Evolutionary conservation across 495 filamentous ascomycete species (phyloP), one percentile per base, ranked within the genome.

Genomic region (Lasiosphaeria miniovina): DNA sequence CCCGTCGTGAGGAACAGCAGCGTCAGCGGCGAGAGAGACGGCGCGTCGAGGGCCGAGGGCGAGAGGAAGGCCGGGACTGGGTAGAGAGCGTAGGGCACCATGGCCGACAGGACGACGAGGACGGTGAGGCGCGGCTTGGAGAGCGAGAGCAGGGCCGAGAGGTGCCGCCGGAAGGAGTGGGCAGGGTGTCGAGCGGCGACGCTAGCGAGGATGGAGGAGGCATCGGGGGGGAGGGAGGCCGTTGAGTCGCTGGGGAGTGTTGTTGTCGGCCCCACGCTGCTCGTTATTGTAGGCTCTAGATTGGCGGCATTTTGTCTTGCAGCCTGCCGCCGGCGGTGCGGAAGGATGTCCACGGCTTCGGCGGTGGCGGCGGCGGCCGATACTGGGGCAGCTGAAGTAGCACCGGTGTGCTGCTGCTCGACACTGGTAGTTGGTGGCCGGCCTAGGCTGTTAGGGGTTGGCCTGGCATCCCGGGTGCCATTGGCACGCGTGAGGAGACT

Each of bases 121-220:
- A 96, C 88, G 12, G 92, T 93, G 46, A 98, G 85, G 48, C 95
- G 91, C 5, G 94, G 94, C 74, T 98, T 98, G 32, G 91, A 88
- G 65, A 98, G 87, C 7, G 94, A 90, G 64, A 98, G 88, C 68
- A 89, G 91, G 40, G 91, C 86, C n/a, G 92, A 89, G 54, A 94
- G 63, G 43, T 83, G 81, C 59, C 92, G 89, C 49, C 88, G 85
- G 53, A 95, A 58, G 48, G 93, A 95, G 64, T 77, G 65, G 49
- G 82, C 73, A 3, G 86, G 83, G 36, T 88, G 84, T n/a, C 78
- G 74, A 34, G 88, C 85, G 6, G 93, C 92, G 40, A 84, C 72
- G 34, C 83, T 83, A 8, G 93, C 88, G 46, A 97, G 80, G 58
- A 85, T 82, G 31, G 90, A 87, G 7, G 93, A 95, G 15, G 93